A percentile compares a stretch with the other conserved stretches of the same genome.
Evolutionary conservation across 2,329 filamentous ascomycete species (phyloP).

Genomic region (Fusarium domesticum): DNA sequence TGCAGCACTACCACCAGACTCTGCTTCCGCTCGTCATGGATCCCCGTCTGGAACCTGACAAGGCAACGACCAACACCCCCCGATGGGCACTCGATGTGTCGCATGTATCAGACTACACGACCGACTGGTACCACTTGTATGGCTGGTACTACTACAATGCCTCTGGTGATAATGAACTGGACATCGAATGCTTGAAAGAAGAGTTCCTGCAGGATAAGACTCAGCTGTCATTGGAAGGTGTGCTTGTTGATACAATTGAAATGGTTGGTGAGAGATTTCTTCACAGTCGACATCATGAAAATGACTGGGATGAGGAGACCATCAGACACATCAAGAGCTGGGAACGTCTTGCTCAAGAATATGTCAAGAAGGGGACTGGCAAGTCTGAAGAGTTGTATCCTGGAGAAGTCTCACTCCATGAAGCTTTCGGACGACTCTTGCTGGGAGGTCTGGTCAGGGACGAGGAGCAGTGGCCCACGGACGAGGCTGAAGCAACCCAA

Average conservation of each 20-base stretch:
- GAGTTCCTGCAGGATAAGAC: background rate
- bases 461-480: background rate
- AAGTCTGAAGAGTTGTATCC: slow-evolving; percentile 1
- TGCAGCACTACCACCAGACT: slow-evolving; percentile 7
- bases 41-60: slow-evolving; percentile 6
- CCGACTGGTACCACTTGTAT: slow-evolving; percentile 8
- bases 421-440: slow-evolving; percentile 11
- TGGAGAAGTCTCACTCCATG: slow-evolving; percentile 1
- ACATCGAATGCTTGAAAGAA: background rate
- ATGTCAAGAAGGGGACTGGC: background rate
- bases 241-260: slow-evolving; percentile 5
- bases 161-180: background rate
- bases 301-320: background rate
- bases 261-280: slow-evolving; percentile 4
- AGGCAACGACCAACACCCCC: slow-evolving; percentile 11
- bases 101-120: slow-evolving; percentile 2
- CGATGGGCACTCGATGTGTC: slow-evolving; percentile 10
- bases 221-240: slow-evolving; percentile 3
- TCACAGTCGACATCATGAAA: background rate
- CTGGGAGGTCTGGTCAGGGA: slow-evolving; percentile 2
- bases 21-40: slow-evolving; percentile 7
- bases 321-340: slow-evolving; percentile 1
- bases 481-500: background rate
- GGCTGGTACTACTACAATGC: slow-evolving; percentile 7
- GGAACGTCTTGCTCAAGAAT: slow-evolving; percentile 2